These are phyloP conservation scores for Psilocybe cyanescens DNA, from an alignment of 768 basidiomycete genomes.

Conservation along the genomic window DNA sequence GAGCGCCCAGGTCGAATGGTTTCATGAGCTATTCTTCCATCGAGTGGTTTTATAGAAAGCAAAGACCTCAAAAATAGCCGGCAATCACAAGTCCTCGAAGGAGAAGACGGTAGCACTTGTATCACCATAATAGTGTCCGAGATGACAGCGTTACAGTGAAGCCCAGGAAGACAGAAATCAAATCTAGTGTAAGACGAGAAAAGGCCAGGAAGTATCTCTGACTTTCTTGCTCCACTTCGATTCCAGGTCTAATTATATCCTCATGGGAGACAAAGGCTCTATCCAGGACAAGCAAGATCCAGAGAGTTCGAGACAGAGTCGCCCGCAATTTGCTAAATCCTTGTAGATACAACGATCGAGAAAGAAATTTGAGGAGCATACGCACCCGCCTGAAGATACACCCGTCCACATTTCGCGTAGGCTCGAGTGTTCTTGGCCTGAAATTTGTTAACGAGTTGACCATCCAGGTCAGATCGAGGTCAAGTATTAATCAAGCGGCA, in stretches of 20 bases:
- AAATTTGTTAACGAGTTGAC: not conserved
- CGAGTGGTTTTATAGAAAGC: not conserved
- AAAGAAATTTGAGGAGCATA: not conserved
- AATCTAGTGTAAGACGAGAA: not conserved
- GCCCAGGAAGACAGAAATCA: not conserved
- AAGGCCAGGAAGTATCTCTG: not conserved
- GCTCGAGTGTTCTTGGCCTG: not conserved
- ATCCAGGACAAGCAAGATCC: not conserved
- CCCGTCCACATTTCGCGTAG: not conserved
- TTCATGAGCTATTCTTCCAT: not conserved
- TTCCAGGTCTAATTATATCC: not conserved
- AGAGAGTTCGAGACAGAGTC: not conserved
- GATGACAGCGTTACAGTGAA: not conserved
- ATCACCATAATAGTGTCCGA: not conserved
- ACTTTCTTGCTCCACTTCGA: not conserved
- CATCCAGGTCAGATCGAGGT: not conserved
- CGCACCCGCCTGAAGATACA: not conserved
- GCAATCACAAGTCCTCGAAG: not conserved
- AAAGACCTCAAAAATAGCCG: not conserved
- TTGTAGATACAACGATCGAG: not conserved
- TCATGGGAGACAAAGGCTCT: not conserved
- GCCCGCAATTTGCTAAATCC: not conserved
- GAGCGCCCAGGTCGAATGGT: not conserved
- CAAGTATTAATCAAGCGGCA: not conserved
- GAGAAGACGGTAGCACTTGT: not conserved